Conservation (phyloP, 2,329 filamentous ascomycete genomes). For the Ceratocystis cubensis region DNA sequence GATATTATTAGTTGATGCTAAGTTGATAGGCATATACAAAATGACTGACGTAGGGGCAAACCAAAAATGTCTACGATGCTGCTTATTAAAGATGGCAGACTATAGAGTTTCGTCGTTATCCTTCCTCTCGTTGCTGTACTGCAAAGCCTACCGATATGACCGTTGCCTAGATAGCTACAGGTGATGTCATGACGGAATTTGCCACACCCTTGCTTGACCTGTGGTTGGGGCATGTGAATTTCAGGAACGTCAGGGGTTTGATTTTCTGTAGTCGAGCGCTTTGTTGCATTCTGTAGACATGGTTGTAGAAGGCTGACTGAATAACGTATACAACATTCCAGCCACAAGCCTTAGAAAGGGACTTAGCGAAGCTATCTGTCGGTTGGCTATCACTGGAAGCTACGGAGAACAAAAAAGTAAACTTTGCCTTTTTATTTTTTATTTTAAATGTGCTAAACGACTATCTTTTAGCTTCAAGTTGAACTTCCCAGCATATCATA, state of each 20-base stretch:
- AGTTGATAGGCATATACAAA: background rate
- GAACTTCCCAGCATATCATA: no score
- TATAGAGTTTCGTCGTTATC: background rate
- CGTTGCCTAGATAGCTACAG: background rate
- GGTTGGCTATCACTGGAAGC: background rate
- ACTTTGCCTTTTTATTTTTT: background rate
- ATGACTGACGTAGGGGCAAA: background rate
- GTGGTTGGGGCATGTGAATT: background rate
- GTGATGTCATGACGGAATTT: slow-evolving; percentile 6
- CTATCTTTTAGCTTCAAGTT: no score
- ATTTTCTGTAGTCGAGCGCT: background rate
- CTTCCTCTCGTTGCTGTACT: background rate
- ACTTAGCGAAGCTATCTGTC: background rate
- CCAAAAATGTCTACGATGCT: background rate
- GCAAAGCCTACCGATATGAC: background rate
- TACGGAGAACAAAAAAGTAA: background rate
- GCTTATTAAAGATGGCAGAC: background rate
- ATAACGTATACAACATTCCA: background rate
- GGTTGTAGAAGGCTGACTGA: background rate
- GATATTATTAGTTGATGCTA: background rate
- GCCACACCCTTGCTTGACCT: background rate
- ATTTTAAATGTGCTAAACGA: no score
- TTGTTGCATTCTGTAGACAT: background rate
- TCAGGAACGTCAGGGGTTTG: background rate
- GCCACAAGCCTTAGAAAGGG: background rate